A percentile compares a stretch with the other conserved stretches of the same genome.
phyloP scores from a whole-genome alignment of 1,284 basidiomycete species.

The Earliella scabrosa region DNA sequence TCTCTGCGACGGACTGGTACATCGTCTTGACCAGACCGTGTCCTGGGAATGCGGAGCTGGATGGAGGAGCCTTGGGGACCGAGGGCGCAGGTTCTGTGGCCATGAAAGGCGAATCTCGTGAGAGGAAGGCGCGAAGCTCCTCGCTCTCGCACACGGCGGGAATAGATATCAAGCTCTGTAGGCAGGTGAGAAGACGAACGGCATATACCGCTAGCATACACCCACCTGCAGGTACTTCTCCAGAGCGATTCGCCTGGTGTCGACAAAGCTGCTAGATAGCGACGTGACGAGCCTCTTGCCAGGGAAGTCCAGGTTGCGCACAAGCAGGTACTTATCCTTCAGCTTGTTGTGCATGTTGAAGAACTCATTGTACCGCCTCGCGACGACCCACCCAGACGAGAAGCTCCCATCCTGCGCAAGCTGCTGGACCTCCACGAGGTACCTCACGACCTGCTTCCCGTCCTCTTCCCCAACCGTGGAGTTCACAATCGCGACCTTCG shows the following conservation, averaged over 20 bases:
- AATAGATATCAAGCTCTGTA: constrained; percentile 74
- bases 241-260: constrained; percentile 76
- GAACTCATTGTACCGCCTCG: constrained; percentile 94
- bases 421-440: constrained; percentile 92
- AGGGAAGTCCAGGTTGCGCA: constrained; percentile 83
- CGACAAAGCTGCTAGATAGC: constrained; percentile 83
- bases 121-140: constrained; percentile 87
- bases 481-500: constrained; percentile 77
- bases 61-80: constrained; percentile 38
- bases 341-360: constrained; percentile 86
- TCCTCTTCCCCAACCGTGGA: constrained; percentile 80
- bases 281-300: constrained; percentile 88
- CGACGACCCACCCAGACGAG: constrained; percentile 88
- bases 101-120: constrained; percentile 81
- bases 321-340: constrained; percentile 70
- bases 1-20: constrained; percentile 87
- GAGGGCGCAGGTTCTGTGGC: constrained; percentile 50
- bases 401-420: constrained; percentile 76
- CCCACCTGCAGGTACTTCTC: constrained; percentile 90
- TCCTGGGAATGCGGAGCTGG: constrained; percentile 56
- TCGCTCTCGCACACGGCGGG: constrained; percentile 82
- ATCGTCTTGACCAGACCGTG: constrained; percentile 81
- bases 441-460: constrained; percentile 89
- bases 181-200: background rate
- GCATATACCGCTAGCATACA: background rate